Percentiles rank a stretch among this genome's conserved stretches.
Conservation (phyloP, 2,329 filamentous ascomycete species). For the Thielaviopsis ethacetica region DNA sequence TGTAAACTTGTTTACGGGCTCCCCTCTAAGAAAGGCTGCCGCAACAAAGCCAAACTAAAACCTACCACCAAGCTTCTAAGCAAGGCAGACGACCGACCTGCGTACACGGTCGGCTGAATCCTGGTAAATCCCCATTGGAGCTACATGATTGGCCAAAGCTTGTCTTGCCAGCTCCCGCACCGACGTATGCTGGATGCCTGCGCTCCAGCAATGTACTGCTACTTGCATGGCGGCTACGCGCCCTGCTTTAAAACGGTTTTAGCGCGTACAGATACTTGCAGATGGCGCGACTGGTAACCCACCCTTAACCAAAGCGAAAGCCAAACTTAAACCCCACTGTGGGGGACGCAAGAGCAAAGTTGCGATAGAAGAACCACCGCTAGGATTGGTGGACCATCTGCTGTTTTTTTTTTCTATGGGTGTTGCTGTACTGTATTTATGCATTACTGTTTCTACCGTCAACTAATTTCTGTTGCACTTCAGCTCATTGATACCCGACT, state of each 20-base stretch:
- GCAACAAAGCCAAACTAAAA: background rate
- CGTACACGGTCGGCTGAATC: conserved; percentile 12
- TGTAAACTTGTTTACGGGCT: background rate
- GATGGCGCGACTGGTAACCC: background rate
- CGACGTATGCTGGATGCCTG: conserved; percentile 11
- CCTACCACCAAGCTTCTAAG: conserved; percentile 1
- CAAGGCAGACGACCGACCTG: conserved; percentile 11
- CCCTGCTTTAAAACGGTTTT: background rate
- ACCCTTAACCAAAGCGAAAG: background rate
- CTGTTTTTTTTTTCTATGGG: background rate
- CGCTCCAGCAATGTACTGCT: conserved; percentile 6
- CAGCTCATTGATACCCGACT: background rate
- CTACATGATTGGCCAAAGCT: conserved; percentile 10
- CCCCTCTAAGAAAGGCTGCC: background rate
- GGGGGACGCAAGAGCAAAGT: background rate
- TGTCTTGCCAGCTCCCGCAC: conserved; percentile 1
- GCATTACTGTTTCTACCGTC: background rate
- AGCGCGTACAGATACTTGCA: background rate
- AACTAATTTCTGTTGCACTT: background rate
- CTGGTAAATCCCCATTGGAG: background rate
- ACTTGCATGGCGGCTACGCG: background rate
- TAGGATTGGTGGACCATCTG: background rate
- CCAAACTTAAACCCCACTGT: background rate
- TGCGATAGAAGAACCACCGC: background rate
- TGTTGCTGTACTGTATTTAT: background rate